A percentile compares a stretch with the other conserved stretches of the same genome.
phyloP scores from a whole-genome alignment of 345 rosid species.

The Passiflora organensis region DNA sequence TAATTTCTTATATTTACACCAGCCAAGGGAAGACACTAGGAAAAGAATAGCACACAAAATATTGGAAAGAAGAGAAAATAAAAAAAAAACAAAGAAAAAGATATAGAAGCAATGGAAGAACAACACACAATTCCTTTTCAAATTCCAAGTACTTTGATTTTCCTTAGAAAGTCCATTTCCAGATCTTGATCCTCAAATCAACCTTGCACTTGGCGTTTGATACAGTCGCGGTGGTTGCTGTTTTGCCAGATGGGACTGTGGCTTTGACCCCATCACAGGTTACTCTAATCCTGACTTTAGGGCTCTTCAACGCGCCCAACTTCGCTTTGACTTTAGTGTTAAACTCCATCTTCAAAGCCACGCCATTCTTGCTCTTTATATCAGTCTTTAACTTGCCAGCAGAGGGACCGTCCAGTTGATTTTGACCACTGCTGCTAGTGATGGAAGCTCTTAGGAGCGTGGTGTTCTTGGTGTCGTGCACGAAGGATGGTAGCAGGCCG shows the following conservation, averaged over 20 bases:
- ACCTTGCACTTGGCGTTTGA: conserved; percentile 65
- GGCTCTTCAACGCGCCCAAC: conserved; percentile 56
- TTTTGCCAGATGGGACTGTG: conserved; percentile 51
- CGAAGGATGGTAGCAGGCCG: conserved; percentile 50
- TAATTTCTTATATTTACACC: too few relatives aligned
- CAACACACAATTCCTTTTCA: conserved; percentile 5
- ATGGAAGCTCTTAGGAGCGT: conserved; percentile 51
- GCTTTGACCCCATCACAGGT: conserved; percentile 58
- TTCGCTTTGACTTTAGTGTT: conserved; percentile 68
- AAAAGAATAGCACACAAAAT: not conserved
- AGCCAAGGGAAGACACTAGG: not conserved
- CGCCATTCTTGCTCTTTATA: conserved; percentile 50
- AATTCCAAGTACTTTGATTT: too few relatives aligned
- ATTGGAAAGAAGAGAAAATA: not conserved
- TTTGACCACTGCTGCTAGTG: conserved; percentile 26
- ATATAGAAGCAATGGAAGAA: not conserved
- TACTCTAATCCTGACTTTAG: conserved; percentile 57
- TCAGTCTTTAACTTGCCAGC: conserved; percentile 41
- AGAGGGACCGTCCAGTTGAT: conserved; percentile 40
- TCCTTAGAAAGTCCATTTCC: conserved; percentile 60
- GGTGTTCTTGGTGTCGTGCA: conserved; percentile 66
- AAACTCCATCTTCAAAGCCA: conserved; percentile 48
- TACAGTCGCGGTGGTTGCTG: conserved; percentile 47
- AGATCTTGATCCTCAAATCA: conserved; percentile 73
- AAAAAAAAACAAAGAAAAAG: not conserved